phyloP scores from a whole-genome alignment of 768 basidiomycete species.

The Pleurotus salmoneostramineus region DNA sequence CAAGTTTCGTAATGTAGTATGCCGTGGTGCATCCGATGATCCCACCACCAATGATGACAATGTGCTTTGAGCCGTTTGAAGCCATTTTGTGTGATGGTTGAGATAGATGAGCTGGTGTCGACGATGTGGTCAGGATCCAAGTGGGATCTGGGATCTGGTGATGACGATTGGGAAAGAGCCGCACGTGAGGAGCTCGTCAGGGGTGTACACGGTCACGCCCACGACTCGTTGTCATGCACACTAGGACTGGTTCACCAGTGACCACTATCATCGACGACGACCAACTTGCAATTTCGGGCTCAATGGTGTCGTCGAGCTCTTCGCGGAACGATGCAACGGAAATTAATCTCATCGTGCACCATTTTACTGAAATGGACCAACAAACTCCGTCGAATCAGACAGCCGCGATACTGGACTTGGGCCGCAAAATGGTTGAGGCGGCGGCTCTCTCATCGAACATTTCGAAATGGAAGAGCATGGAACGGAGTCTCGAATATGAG shows the following conservation, averaged over 20 bases:
- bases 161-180: neutral
- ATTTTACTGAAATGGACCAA: neutral
- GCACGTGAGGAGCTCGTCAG: neutral
- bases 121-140: slow-evolving; percentile 2
- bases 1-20: slow-evolving; percentile 60
- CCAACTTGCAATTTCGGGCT: neutral
- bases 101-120: neutral
- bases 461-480: neutral
- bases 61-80: slow-evolving; percentile 24
- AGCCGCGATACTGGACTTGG: neutral
- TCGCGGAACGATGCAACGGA: neutral
- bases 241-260: neutral
- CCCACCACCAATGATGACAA: slow-evolving; percentile 82
- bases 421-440: neutral
- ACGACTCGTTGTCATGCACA: neutral
- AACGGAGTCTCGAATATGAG: neutral
- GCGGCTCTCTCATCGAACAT: neutral
- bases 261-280: neutral
- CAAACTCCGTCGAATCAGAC: neutral
- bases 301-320: neutral
- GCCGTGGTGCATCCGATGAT: slow-evolving; percentile 85
- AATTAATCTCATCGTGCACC: slow-evolving; percentile 2
- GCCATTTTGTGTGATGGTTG: neutral
- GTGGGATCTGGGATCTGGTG: slow-evolving; percentile 6
- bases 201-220: neutral